Percentiles rank a stretch among this genome's conserved stretches.
Evolutionary conservation across 139 green algal species (phyloP).

Genomic region (Spirogloea muscicola): DNA sequence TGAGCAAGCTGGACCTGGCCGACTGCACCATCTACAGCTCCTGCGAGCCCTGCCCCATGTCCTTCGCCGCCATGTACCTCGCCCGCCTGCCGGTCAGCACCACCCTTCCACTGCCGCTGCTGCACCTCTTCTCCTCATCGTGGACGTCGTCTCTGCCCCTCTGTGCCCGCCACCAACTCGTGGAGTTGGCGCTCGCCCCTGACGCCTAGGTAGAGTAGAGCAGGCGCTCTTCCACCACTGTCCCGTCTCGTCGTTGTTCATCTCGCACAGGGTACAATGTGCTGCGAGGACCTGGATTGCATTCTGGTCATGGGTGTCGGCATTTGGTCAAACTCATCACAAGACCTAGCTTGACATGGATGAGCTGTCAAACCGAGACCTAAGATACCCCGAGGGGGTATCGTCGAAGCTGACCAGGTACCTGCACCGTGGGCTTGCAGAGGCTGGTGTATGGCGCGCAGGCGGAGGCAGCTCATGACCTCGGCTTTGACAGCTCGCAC

Average conservation of each 20-base stretch:
- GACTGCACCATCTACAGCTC: slow-evolving; percentile 52
- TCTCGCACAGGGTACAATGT: no score
- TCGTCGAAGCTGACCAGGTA: neutral
- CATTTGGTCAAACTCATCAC: no score
- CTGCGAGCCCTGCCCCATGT: slow-evolving; percentile 51
- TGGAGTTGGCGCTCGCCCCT: no score
- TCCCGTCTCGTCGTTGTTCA: no score
- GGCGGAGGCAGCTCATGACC: slow-evolving; percentile 46
- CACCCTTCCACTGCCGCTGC: neutral
- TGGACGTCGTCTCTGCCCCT: neutral
- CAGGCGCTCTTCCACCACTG: no score
- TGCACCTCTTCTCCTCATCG: no score
- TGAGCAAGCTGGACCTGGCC: slow-evolving; percentile 42
- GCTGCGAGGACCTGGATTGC: no score
- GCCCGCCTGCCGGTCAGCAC: slow-evolving; percentile 28
- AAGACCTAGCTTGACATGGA: no score
- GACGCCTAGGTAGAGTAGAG: neutral
- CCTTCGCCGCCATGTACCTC: slow-evolving; percentile 49
- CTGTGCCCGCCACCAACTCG: neutral
- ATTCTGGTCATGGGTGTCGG: no score
- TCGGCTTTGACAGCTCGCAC: slow-evolving; percentile 45
- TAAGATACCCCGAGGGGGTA: no score
- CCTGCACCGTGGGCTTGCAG: neutral
- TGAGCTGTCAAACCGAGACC: no score
- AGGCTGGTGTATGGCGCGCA: slow-evolving; percentile 48